phyloP scores from a whole-genome alignment of 306 rosid genomes.

The Trifolium repens region DNA sequence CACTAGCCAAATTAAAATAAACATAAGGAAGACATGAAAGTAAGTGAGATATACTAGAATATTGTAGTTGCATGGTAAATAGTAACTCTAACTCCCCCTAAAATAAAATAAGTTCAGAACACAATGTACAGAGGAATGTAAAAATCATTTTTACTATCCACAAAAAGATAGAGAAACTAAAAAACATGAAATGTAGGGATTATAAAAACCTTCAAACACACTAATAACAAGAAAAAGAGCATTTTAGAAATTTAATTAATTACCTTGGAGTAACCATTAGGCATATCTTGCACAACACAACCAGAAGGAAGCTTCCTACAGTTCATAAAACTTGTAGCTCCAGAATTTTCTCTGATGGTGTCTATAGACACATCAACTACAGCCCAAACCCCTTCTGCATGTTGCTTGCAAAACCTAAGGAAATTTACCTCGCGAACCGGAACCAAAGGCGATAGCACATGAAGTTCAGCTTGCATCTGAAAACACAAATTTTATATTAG shows the following conservation, averaged over 20 bases:
- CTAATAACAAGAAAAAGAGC: conserved; percentile 4
- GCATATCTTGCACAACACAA: conserved; percentile 98
- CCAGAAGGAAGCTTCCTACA: conserved; percentile 97
- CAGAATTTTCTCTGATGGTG: conserved; percentile 61
- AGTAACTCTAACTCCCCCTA: background rate
- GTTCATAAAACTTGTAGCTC: conserved; percentile 57
- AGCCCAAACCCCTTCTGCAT: conserved; percentile 95
- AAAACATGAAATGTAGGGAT: conserved; percentile 7
- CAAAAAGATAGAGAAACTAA: conserved; percentile 23
- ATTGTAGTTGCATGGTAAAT: conserved; percentile 32
- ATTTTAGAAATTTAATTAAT: background rate
- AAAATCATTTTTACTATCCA: conserved; percentile 43
- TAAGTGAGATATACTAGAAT: background rate
- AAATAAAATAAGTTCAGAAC: conserved; percentile 14
- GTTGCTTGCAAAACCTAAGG: conserved; percentile 94
- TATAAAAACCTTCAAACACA: background rate
- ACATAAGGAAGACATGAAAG: conserved; percentile 31
- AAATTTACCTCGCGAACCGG: conserved; percentile 86
- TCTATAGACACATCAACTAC: conserved; percentile 89
- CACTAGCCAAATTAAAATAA: conserved; percentile 41
- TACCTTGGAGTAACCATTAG: conserved; percentile 98
- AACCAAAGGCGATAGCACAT: conserved; percentile 91
- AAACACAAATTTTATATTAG: conserved; percentile 2
- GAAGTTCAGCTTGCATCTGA: conserved; percentile 95
- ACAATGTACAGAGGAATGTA: conserved; percentile 36